Evolutionary conservation across 495 filamentous ascomycete genomes (phyloP).

Genomic region (Talaromyces ruber): DNA sequence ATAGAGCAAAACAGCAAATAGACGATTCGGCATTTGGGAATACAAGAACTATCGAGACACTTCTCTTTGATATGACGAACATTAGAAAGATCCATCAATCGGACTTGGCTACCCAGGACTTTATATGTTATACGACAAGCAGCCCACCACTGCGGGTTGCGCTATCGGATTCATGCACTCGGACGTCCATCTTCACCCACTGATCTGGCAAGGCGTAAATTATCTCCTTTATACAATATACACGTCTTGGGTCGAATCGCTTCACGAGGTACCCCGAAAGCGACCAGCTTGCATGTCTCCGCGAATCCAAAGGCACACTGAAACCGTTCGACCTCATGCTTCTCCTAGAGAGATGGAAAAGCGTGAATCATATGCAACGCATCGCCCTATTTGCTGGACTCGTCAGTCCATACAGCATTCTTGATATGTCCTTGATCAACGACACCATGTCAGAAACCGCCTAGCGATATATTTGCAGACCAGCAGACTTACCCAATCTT

Average conservation of each 20-base stretch:
- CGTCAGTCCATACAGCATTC: not conserved
- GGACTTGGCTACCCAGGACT: not conserved
- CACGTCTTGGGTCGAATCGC: not conserved
- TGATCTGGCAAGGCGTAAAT: not conserved
- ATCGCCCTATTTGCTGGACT: not conserved
- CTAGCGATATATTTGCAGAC: not conserved
- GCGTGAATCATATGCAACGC: not conserved
- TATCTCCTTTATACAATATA: not conserved
- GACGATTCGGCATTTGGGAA: constrained; percentile 28
- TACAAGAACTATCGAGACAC: constrained; percentile 25
- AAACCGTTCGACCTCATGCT: not conserved
- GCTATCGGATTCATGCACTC: not conserved
- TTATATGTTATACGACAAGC: not conserved
- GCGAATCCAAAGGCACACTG: not conserved
- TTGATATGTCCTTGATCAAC: not conserved
- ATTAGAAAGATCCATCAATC: not conserved
- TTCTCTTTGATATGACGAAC: constrained; percentile 35
- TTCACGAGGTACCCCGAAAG: not conserved
- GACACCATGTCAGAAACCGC: not conserved
- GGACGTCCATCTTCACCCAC: not conserved
- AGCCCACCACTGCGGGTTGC: not conserved
- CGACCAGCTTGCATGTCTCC: not conserved
- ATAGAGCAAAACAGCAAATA: constrained; percentile 53
- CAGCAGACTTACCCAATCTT: not conserved
- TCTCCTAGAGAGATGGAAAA: not conserved